phyloP scores from a whole-genome alignment of 2,329 filamentous ascomycete species.

The Podosphaera xanthii region DNA sequence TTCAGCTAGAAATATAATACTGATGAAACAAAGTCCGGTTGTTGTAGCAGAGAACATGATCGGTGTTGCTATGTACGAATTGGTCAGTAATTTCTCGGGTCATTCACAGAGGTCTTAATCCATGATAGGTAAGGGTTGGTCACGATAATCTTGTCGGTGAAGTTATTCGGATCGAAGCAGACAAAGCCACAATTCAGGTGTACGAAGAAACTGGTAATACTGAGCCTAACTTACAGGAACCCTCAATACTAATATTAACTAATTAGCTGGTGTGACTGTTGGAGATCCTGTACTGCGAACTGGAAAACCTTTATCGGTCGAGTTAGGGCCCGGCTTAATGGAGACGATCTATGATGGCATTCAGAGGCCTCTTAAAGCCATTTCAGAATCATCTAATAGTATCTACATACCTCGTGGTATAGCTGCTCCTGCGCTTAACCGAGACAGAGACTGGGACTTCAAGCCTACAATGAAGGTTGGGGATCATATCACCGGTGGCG shows the following conservation, averaged over 20 bases:
- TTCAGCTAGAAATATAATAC: constrained; percentile 3
- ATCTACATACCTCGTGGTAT: constrained; percentile 98
- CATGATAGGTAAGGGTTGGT: constrained; percentile 59
- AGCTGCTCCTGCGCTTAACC: constrained; percentile 64
- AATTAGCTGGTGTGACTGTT: constrained; percentile 70
- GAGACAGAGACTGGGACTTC: constrained; percentile 90
- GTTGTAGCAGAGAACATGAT: constrained; percentile 96
- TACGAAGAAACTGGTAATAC: constrained; percentile 86
- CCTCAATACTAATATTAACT: not conserved
- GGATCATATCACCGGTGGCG: constrained; percentile 89
- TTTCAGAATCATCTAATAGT: constrained; percentile 52
- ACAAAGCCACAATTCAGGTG: constrained; percentile 93
- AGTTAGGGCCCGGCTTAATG: constrained; percentile 88
- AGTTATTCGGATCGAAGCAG: constrained; percentile 89
- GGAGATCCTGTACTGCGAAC: constrained; percentile 81
- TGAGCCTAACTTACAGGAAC: constrained; percentile 3
- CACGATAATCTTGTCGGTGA: constrained; percentile 84
- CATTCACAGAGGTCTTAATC: not conserved
- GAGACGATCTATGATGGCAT: constrained; percentile 99
- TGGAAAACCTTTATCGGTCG: constrained; percentile 89
- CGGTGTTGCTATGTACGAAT: constrained; percentile 98
- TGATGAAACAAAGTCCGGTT: constrained; percentile 45
- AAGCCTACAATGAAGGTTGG: constrained; percentile 79
- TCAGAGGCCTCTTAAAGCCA: constrained; percentile 76
- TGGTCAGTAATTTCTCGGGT: constrained; percentile 25